Evolutionary conservation across 164 flowering plant species (phyloP).

Genomic region (Protea cynaroides): DNA sequence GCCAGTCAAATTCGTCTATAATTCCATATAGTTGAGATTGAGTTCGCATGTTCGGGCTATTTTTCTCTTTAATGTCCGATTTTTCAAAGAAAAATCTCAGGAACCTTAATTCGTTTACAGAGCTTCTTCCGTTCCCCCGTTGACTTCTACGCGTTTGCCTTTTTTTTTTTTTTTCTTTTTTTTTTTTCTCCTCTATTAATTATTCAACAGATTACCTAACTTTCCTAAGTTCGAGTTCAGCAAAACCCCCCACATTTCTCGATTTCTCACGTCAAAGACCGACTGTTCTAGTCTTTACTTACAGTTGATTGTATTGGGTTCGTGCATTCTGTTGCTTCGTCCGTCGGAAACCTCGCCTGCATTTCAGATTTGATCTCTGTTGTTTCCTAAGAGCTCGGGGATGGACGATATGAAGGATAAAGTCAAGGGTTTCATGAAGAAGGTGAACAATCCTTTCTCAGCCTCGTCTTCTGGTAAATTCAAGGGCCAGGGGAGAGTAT

Average conservation of each 20-base stretch:
- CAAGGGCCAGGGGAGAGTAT: slow-evolving; percentile 82
- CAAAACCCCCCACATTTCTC: no score
- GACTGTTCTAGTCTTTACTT: no score
- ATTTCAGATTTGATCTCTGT: neutral
- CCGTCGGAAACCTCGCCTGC: neutral
- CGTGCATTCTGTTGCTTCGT: neutral
- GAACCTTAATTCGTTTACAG: no score
- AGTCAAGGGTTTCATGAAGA: slow-evolving; percentile 81
- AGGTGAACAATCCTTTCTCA: slow-evolving; percentile 55
- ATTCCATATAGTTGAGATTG: no score
- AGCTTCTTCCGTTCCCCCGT: neutral
- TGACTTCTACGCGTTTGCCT: neutral
- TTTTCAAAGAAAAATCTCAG: no score
- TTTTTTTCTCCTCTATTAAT: neutral
- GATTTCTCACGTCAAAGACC: no score
- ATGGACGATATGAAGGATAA: slow-evolving; percentile 89
- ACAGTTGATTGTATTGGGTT: neutral
- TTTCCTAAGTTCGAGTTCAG: no score
- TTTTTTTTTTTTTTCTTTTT: neutral
- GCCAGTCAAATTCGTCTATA: no score
- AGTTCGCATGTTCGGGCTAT: no score
- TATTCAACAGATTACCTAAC: neutral
- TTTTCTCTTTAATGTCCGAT: no score
- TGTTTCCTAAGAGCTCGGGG: neutral
- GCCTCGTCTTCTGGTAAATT: slow-evolving; percentile 79